These are phyloP conservation scores for Nitzschia sp. DNA, from an alignment of 108 stramenopile genomes.

Conservation along the genomic window DNA sequence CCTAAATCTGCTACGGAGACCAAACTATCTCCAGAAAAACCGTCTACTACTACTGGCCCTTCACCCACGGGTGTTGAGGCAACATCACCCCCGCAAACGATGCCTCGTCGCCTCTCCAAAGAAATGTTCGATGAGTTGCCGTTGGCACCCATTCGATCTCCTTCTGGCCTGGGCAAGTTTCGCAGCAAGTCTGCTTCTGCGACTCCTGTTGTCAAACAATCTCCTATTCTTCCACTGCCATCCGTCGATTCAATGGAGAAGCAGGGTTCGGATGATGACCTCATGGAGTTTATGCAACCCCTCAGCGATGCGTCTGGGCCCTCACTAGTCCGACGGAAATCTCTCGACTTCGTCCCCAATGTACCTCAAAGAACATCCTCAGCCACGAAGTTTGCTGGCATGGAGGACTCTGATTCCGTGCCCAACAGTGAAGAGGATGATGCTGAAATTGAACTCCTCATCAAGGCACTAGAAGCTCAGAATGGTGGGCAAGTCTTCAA, in stretches of 20 bases:
- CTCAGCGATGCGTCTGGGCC: not conserved
- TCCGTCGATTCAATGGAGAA: too few relatives aligned
- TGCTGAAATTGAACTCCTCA: conserved; percentile 4
- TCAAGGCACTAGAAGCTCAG: not conserved
- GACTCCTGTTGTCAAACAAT: not conserved
- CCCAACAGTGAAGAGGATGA: not conserved
- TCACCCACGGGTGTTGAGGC: not conserved
- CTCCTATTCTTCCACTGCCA: too few relatives aligned
- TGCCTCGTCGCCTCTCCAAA: not conserved
- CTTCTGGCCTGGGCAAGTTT: not conserved
- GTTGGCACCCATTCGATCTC: not conserved
- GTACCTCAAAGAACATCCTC: conserved; percentile 3
- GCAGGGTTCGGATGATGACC: not conserved
- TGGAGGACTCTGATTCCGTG: not conserved
- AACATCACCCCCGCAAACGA: not conserved
- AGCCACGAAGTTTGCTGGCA: not conserved
- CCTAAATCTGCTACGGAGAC: not conserved
- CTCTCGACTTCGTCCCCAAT: conserved; percentile 12
- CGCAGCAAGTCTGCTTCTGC: not conserved
- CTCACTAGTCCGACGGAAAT: not conserved
- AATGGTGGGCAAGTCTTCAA: not conserved
- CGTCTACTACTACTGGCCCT: not conserved
- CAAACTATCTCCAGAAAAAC: not conserved
- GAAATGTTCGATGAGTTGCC: not conserved
- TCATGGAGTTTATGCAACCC: not conserved